Percentiles rank a stretch among this genome's conserved stretches.
phyloP scores from a whole-genome alignment of 2,329 filamentous ascomycete species.

The Zymoseptoria brevis region DNA sequence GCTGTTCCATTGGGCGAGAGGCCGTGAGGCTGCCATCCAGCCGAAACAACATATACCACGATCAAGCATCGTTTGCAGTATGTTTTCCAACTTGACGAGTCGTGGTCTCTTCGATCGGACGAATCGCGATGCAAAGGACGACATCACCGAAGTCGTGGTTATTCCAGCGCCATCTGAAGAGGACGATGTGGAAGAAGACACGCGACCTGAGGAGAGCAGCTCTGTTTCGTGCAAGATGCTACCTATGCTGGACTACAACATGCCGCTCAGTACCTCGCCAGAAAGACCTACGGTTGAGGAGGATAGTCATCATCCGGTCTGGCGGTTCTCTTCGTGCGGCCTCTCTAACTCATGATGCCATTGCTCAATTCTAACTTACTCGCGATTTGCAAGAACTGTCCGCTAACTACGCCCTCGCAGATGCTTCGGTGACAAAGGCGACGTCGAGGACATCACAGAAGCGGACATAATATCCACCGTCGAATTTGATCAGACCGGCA shows the following conservation, averaged over 20 bases:
- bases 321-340: background rate
- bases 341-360: background rate
- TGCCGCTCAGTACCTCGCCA: no score
- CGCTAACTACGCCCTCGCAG: constrained; percentile 43
- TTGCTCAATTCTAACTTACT: background rate
- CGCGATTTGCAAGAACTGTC: no score
- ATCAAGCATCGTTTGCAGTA: background rate
- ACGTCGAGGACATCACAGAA: constrained; percentile 98
- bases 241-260: background rate
- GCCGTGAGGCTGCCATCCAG: background rate
- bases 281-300: background rate
- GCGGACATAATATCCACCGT: constrained; percentile 89
- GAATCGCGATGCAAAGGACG: background rate
- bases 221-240: background rate
- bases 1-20: background rate
- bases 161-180: background rate
- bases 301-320: background rate
- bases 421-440: constrained; percentile 99
- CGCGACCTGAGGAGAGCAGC: background rate
- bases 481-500: constrained; percentile 83
- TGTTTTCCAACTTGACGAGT: background rate
- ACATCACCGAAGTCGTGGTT: background rate
- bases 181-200: background rate
- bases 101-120: background rate
- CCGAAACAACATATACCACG: background rate